Evolutionary conservation across 768 basidiomycete genomes (phyloP), one percentile per base, ranked within the genome.

Genomic region (Lactarius sp.): DNA sequence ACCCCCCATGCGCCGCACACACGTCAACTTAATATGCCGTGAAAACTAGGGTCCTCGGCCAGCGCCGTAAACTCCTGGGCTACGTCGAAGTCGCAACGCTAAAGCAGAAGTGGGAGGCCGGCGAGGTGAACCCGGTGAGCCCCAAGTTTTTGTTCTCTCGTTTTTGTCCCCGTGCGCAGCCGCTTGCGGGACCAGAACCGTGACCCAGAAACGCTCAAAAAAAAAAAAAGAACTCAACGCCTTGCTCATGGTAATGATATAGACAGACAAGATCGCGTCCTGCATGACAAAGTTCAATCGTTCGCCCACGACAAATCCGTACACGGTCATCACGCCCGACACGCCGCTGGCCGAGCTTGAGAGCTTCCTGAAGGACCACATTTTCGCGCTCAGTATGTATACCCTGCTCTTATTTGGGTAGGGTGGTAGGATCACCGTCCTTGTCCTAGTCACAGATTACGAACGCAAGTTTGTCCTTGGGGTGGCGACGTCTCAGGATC

Each of bases 301-400:
- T 37, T 79, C 78, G 6, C 74, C 27, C 27, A 27, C 27, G 27
- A 27, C 27, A 27, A 27, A 27, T 27, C 86, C 87, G 3, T 93
- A 93, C 73, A 87, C 84, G 13, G 75, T 88, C 59, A 91, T 96
- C 68, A 92, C 92, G 0, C 92, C 93, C 1, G 76, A 82, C 51
- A 88, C 93, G 6, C 82, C 90, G 2, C 79, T 96, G 10, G 82
- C 83, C 0, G 90, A 92, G 13, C 78, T 96, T n/a, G 92, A 94
- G 69, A 78, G 77, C 12, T 97, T 97, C 74, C 77, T 96, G 57
- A 76, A 79, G 66, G 59, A 77, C 22, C 87, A 91, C 66, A 80
- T 88, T 46, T 93, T 93, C 66, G 92, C 90, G 2, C 74, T 94
- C 33, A 87, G 91, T 88, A 57, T 52, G 80, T 70, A 7, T 27